A percentile compares a stretch with the other conserved stretches of the same genome.
These are phyloP conservation scores for Rubia yunnanensis DNA, from an alignment of 257 asterid species.

Conservation along the genomic window DNA sequence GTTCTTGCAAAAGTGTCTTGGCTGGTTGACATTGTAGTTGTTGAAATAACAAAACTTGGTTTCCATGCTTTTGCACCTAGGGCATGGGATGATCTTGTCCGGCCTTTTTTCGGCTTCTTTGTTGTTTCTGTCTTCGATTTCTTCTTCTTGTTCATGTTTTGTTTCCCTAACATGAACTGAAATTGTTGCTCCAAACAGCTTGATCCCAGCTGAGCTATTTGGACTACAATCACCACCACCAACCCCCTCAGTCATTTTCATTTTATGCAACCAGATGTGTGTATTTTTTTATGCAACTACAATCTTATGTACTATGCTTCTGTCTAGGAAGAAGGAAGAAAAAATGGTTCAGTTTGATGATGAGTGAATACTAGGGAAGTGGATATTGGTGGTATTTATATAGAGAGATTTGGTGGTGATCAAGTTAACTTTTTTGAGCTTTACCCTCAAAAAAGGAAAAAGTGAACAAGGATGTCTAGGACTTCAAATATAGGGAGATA, in stretches of 20 bases:
- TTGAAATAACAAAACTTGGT: constrained; percentile 85
- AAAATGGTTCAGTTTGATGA: constrained; percentile 21
- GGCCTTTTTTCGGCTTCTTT: constrained; percentile 39
- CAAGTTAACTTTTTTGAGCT: too few relatives aligned
- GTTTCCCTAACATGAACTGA: constrained; percentile 20
- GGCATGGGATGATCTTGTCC: constrained; percentile 76
- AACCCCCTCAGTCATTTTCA: neutral
- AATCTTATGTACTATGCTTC: neutral
- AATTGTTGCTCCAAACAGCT: constrained; percentile 66
- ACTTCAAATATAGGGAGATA: neutral
- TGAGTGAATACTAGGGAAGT: constrained; percentile 13
- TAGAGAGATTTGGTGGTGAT: neutral
- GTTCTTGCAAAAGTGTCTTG: constrained; percentile 75
- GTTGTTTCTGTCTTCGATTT: constrained; percentile 6
- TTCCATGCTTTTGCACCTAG: constrained; percentile 81
- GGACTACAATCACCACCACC: constrained; percentile 9
- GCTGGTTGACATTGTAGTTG: constrained; percentile 82
- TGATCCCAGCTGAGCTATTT: constrained; percentile 42
- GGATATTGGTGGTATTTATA: neutral
- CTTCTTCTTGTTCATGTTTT: constrained; percentile 10
- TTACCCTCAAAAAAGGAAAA: constrained; percentile 10
- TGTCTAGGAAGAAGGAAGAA: constrained; percentile 6
- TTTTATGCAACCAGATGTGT: too few relatives aligned
- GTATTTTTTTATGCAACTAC: neutral
- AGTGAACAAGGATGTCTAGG: constrained; percentile 13